Conservation (phyloP, 805 yeast species). For the Grigorovia jiainica region DNA sequence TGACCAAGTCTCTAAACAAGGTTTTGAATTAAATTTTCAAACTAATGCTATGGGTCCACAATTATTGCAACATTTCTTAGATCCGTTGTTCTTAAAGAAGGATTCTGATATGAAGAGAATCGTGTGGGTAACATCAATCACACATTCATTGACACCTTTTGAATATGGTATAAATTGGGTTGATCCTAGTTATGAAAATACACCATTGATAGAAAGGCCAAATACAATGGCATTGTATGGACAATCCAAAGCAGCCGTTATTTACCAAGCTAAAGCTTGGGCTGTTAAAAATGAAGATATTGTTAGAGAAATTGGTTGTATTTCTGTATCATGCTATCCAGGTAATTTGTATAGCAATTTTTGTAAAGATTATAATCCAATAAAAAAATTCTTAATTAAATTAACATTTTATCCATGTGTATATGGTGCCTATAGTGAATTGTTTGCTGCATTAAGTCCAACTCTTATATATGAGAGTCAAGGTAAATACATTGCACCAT, state of each 20-base stretch:
- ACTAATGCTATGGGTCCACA: constrained; percentile 33
- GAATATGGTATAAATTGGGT: constrained; percentile 28
- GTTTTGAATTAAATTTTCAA: constrained; percentile 31
- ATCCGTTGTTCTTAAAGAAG: constrained; percentile 29
- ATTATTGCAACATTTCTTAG: constrained; percentile 30
- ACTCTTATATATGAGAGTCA: constrained; percentile 20
- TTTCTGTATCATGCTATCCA: constrained; percentile 30
- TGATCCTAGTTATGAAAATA: constrained; percentile 20
- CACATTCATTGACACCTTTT: constrained; percentile 24
- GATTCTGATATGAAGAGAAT: constrained; percentile 27
- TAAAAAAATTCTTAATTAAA: constrained; percentile 9
- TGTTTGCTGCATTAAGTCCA: constrained; percentile 32
- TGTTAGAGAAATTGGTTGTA: constrained; percentile 20
- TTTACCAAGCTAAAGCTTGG: constrained; percentile 32
- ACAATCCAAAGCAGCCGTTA: constrained; percentile 32
- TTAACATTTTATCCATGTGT: constrained; percentile 7
- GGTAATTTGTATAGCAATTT: constrained; percentile 29
- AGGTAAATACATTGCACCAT: constrained; percentile 32
- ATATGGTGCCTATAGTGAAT: constrained; percentile 32
- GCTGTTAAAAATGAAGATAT: constrained; percentile 18
- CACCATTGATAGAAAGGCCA: constrained; percentile 14
- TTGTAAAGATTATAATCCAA: constrained; percentile 20
- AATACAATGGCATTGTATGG: constrained; percentile 22
- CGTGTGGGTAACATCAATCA: constrained; percentile 33
- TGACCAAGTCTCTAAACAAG: constrained; percentile 25